Evolutionary conservation across 1,284 basidiomycete genomes (phyloP).

Genomic region (Grifola frondosa): DNA sequence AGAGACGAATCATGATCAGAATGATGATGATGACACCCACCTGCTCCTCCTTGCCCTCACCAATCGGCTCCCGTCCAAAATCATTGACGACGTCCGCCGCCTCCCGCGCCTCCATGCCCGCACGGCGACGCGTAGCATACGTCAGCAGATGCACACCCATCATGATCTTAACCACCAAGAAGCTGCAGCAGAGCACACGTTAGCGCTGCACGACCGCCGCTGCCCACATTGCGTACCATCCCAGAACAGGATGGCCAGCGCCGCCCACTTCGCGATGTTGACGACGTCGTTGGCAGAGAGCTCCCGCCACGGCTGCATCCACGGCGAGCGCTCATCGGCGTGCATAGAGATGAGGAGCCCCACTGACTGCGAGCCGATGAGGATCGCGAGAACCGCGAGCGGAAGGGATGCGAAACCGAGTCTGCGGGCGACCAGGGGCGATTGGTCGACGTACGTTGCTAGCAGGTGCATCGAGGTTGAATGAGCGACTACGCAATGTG

Average conservation of each 20-base stretch:
- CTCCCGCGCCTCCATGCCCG: conserved; percentile 75
- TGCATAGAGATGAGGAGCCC: conserved; percentile 56
- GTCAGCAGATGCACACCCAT: conserved; percentile 85
- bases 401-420: conserved; percentile 94
- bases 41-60: conserved; percentile 83
- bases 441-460: conserved; percentile 95
- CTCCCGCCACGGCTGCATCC: conserved; percentile 26
- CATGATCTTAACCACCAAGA: conserved; percentile 84
- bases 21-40: conserved; percentile 40
- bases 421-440: conserved; percentile 89
- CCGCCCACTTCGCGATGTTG: conserved; percentile 61
- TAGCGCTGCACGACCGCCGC: neutral
- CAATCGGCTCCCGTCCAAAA: conserved; percentile 83
- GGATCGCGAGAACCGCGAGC: conserved; percentile 86
- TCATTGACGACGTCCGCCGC: conserved; percentile 76
- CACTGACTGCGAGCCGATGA: conserved; percentile 84
- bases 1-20: neutral
- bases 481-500: neutral
- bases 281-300: conserved; percentile 49
- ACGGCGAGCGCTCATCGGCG: conserved; percentile 43
- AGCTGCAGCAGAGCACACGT: conserved; percentile 39
- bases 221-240: conserved; percentile 55
- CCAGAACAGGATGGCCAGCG: conserved; percentile 75
- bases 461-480: conserved; percentile 3
- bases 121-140: conserved; percentile 74